Evolutionary conservation across 495 filamentous ascomycete species (phyloP).

Genomic region (Pyronema domesticum): DNA sequence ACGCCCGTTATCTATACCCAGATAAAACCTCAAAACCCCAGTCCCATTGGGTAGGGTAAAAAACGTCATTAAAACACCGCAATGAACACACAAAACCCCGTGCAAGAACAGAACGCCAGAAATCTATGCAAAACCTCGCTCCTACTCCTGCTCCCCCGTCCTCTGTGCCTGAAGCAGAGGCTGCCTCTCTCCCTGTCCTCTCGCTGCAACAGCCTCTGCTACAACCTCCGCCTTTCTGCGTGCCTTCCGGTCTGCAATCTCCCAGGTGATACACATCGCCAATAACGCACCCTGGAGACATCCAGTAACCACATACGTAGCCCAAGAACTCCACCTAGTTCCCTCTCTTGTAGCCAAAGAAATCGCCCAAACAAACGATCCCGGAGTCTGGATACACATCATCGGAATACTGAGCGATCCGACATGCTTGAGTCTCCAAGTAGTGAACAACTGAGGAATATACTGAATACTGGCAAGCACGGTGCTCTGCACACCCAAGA

Average conservation of each 20-base stretch:
- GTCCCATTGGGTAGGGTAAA: no score
- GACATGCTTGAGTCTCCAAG: conserved; percentile 62
- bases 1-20: no score
- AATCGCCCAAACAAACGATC: conserved; percentile 69
- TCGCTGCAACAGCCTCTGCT: conserved; percentile 9
- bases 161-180: not conserved
- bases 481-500: conserved; percentile 60
- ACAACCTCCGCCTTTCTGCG: conserved; percentile 6
- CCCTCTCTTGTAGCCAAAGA: conserved; percentile 72
- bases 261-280: conserved; percentile 62
- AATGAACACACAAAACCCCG: no score
- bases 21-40: no score
- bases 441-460: conserved; percentile 84
- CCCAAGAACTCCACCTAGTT: conserved; percentile 90
- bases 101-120: no score
- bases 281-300: conserved; percentile 70
- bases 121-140: no score
- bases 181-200: not conserved
- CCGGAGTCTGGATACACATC: conserved; percentile 97
- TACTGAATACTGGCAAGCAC: conserved; percentile 78
- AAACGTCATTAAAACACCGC: not conserved
- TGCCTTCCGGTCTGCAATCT: conserved; percentile 29
- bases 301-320: conserved; percentile 70
- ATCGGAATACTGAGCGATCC: conserved; percentile 86
- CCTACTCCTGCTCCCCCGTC: not conserved